Evolutionary conservation across 164 flowering plant genomes (phyloP).

Genomic region (Aristolochia contorta): DNA sequence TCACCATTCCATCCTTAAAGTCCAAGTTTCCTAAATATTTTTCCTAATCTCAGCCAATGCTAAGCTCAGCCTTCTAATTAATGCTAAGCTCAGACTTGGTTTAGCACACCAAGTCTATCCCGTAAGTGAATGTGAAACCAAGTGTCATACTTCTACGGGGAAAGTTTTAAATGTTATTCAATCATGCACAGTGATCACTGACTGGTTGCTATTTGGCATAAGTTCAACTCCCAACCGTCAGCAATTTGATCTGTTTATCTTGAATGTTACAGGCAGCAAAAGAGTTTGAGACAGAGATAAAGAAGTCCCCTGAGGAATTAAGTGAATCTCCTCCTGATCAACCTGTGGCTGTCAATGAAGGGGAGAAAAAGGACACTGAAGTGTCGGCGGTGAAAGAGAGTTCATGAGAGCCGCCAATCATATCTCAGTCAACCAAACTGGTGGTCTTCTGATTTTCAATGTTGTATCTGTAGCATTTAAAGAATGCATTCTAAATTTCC

Average conservation of each 20-base stretch:
- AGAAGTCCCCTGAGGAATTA: constrained; percentile 44
- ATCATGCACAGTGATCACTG: too few species aligned
- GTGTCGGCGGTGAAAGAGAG: constrained; percentile 3
- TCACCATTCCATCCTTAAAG: too few species aligned
- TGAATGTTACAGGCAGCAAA: constrained; percentile 61
- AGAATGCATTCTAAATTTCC: not conserved
- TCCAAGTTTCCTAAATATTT: too few species aligned
- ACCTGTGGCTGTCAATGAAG: constrained; percentile 28
- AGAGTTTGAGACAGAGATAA: constrained; percentile 75
- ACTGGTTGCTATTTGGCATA: too few species aligned
- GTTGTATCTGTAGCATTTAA: not conserved
- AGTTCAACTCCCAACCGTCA: not conserved
- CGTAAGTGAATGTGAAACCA: too few species aligned
- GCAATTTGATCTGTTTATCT: not conserved
- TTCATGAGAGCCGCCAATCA: not conserved
- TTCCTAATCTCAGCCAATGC: too few species aligned
- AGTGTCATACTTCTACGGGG: too few species aligned
- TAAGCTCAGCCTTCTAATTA: too few species aligned
- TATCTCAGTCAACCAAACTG: not conserved
- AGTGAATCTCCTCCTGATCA: constrained; percentile 27
- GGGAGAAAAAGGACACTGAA: constrained; percentile 10
- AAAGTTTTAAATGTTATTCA: too few species aligned
- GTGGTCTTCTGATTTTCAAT: not conserved
- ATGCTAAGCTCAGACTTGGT: too few species aligned
- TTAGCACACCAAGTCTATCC: too few species aligned